A percentile compares a stretch with the other conserved stretches of the same genome.
phyloP scores from a whole-genome alignment of 306 rosid species.

The Cucurbita argyrosperma region DNA sequence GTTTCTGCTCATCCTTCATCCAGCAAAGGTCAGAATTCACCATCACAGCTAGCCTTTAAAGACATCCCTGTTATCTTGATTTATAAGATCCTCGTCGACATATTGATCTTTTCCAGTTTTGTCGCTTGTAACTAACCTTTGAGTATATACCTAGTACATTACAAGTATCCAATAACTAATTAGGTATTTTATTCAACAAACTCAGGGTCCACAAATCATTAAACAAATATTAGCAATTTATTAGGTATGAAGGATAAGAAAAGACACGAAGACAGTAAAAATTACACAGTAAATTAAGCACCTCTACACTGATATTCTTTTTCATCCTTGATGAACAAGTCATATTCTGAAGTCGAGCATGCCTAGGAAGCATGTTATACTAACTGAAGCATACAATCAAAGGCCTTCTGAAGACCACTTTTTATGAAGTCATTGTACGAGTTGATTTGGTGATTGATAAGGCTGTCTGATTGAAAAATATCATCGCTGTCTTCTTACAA shows the following conservation, averaged over 20 bases:
- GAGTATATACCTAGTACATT: slow-evolving; percentile 42
- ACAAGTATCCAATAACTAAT: slow-evolving; percentile 9
- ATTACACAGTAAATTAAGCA: slow-evolving; percentile 7
- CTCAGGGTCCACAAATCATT: background rate
- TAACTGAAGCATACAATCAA: slow-evolving; percentile 56
- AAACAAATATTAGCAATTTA: background rate
- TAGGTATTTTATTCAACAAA: background rate
- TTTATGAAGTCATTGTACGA: slow-evolving; percentile 51
- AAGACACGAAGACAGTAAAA: background rate
- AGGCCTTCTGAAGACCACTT: slow-evolving; percentile 38
- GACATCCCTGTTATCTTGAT: slow-evolving; percentile 33
- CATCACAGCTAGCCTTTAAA: slow-evolving; percentile 72
- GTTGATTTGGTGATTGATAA: slow-evolving; percentile 79
- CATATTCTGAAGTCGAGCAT: slow-evolving; percentile 91
- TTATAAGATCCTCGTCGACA: slow-evolving; percentile 21
- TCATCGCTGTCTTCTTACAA: slow-evolving; percentile 36
- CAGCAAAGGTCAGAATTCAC: slow-evolving; percentile 81
- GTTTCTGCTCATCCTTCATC: slow-evolving; percentile 59
- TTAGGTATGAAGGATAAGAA: background rate
- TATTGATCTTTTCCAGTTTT: slow-evolving; percentile 61
- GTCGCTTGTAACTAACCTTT: slow-evolving; percentile 43
- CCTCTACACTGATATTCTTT: slow-evolving; percentile 45
- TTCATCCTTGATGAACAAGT: slow-evolving; percentile 64
- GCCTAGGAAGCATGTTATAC: slow-evolving; percentile 66
- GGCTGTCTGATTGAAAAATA: slow-evolving; percentile 54